Percentiles rank a stretch among this genome's conserved stretches.
Evolutionary conservation across 2,329 filamentous ascomycete genomes (phyloP).

Genomic region (Sporothrix curviconia): DNA sequence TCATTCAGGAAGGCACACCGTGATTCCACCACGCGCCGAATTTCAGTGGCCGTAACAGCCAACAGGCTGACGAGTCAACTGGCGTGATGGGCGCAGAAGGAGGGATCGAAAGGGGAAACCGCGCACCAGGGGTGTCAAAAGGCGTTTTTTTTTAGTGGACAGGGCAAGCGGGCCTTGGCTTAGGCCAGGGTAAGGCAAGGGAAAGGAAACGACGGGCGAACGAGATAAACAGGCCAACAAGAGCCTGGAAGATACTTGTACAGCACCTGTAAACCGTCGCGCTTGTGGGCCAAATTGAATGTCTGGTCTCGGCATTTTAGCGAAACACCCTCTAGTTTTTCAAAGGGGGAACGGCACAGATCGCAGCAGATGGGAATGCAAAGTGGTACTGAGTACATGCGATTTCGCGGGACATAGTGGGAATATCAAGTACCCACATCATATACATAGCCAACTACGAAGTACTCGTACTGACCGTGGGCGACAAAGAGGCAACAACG

Average conservation of each 20-base stretch:
- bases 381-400: background rate
- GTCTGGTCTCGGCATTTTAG: conserved; percentile 17
- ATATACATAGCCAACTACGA: no score
- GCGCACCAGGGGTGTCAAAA: conserved; percentile 5
- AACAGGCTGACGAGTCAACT: background rate
- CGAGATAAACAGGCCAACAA: conserved; percentile 2
- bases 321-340: conserved; percentile 13
- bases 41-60: background rate
- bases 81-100: background rate
- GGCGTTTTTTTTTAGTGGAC: background rate
- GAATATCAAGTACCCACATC: background rate
- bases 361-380: no score
- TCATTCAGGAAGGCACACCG: background rate
- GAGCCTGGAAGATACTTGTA: no score
- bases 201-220: conserved; percentile 11
- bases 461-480: no score
- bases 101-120: background rate
- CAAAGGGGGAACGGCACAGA: background rate
- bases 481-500: background rate
- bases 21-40: background rate
- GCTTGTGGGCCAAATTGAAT: conserved; percentile 12
- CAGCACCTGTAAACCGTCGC: no score
- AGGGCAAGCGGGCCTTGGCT: conserved; percentile 7
- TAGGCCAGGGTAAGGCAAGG: conserved; percentile 15
- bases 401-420: background rate